Evolutionary conservation across 2,329 filamentous ascomycete genomes (phyloP).

Genomic region (Ophiostoma quercus): DNA sequence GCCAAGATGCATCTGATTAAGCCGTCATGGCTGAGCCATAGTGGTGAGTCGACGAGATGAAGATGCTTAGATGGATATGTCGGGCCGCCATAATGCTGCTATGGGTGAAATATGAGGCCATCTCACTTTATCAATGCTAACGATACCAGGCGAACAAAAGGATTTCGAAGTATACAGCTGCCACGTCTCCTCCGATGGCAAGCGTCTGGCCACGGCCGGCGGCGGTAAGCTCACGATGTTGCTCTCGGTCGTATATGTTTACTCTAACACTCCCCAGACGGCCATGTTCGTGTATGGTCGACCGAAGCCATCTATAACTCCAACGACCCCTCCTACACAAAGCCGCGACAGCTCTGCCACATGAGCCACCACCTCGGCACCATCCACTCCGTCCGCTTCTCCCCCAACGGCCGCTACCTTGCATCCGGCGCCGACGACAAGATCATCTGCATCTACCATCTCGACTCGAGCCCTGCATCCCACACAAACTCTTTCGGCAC

Average conservation of each 20-base stretch:
- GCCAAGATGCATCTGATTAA: slow-evolving; percentile 77
- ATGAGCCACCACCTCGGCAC: slow-evolving; percentile 98
- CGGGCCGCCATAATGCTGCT: neutral
- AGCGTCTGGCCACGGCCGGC: slow-evolving; percentile 84
- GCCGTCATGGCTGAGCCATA: slow-evolving; percentile 92
- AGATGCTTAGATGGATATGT: neutral
- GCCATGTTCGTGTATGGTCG: slow-evolving; percentile 96
- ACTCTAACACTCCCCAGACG: slow-evolving; percentile 55
- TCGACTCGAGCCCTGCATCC: slow-evolving; percentile 75
- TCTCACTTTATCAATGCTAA: neutral
- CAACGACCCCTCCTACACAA: slow-evolving; percentile 62
- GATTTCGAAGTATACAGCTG: slow-evolving; percentile 99
- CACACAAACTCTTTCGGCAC: slow-evolving; percentile 77
- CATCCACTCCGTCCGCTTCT: slow-evolving; percentile 95
- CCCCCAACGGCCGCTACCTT: slow-evolving; percentile 87
- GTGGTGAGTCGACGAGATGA: slow-evolving; percentile 52
- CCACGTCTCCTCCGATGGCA: slow-evolving; percentile 91
- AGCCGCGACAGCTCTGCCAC: slow-evolving; percentile 88
- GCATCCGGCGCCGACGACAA: slow-evolving; percentile 98
- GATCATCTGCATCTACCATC: slow-evolving; percentile 93
- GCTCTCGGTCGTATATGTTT: neutral
- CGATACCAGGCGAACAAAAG: slow-evolving; percentile 73
- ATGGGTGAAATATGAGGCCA: neutral
- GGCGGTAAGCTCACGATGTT: slow-evolving; percentile 57
- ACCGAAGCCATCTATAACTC: slow-evolving; percentile 88